Base-by-base conservation (phyloP, 2,329 filamentous ascomycete genomes). In the Clonostachys chloroleuca region DNA sequence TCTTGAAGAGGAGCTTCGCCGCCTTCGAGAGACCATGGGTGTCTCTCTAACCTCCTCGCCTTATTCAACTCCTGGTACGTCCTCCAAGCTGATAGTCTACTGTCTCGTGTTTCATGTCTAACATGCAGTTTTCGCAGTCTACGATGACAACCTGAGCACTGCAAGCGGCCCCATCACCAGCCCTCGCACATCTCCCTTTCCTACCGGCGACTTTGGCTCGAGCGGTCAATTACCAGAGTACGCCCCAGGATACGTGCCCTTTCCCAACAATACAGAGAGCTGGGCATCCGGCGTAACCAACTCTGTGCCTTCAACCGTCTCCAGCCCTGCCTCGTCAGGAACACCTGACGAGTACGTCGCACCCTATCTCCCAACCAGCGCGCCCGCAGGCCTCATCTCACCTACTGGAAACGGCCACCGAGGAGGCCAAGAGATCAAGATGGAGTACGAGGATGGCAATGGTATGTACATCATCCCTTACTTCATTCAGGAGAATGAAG, bases 1-100 rank as follows among this genome's bases (percentile, higher is more conserved):
- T 34, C 70, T 83, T 43, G 77, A 82, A 59, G 68, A 75, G 30
- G 76, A 82, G 62, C 60, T 81, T 35, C 62, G 60, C 50, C 63
- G 65, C 17, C 58, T 78, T 49, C 67, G 67, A 54, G 69, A 77
- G 54, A 68, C 61, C 52, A 63, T 77, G 59, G 69, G 70, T 43
- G 61, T 74, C 42, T 64, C 68, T 37, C 61, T 65, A 47, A 66
- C 62, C 41, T 64, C 69, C 30, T 66, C 65, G 17, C 61, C 67
- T 36, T 74, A 72, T 56, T 67, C 68, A 46, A 56, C 62, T 45
- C 60, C 68, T 59, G 24, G 24, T 30, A 30, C 9, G 24, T 30
- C 24, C 6, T 30, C 66, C 70, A 71, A 69, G 52, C 62, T 17
- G 42, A 37, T 40, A 50, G 45, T 42, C 36, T 39, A 39, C 36